Conservation (phyloP, 2,329 filamentous ascomycete genomes). For the Fusarium chaquense region DNA sequence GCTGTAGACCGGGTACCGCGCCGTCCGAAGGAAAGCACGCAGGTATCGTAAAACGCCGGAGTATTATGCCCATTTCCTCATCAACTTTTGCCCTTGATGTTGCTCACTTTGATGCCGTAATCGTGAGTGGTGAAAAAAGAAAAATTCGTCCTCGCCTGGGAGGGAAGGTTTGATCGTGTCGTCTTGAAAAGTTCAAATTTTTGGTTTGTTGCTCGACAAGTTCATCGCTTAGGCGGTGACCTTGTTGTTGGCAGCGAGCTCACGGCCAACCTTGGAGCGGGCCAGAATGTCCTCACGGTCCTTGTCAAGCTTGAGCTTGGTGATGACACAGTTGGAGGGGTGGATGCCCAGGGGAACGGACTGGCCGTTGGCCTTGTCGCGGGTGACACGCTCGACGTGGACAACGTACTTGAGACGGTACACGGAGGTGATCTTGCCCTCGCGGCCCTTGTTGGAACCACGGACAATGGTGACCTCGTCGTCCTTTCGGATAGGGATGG, state of each 20-base stretch:
- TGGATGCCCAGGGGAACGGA: constrained; percentile 93
- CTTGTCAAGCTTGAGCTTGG: constrained; percentile 98
- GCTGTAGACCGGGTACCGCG: constrained; percentile 51
- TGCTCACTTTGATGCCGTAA: constrained; percentile 31
- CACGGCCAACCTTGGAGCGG: constrained; percentile 84
- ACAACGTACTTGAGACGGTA: constrained; percentile 99
- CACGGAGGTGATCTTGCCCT: constrained; percentile 97
- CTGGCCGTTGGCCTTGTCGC: constrained; percentile 98
- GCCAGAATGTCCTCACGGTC: constrained; percentile 90
- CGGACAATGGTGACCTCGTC: constrained; percentile 94
- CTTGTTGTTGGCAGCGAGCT: constrained; percentile 79
- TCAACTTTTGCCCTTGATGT: constrained; percentile 46
- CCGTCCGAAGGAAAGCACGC: constrained; percentile 44
- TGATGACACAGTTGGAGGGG: constrained; percentile 97
- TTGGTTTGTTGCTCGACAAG: constrained; percentile 40
- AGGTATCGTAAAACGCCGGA: constrained; percentile 55
- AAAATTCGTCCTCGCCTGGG: constrained; percentile 41
- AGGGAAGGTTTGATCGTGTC: constrained; percentile 38
- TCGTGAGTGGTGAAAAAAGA: constrained; percentile 37
- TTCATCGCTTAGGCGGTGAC: constrained; percentile 63
- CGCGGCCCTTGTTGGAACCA: constrained; percentile 94
- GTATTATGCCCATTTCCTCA: constrained; percentile 55
- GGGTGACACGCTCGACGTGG: constrained; percentile 95
- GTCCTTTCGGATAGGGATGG: constrained; percentile 97
- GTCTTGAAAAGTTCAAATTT: constrained; percentile 23